Conservation (phyloP, 352 stramenopile genomes). For the Globisporangium heterothallicum region DNA sequence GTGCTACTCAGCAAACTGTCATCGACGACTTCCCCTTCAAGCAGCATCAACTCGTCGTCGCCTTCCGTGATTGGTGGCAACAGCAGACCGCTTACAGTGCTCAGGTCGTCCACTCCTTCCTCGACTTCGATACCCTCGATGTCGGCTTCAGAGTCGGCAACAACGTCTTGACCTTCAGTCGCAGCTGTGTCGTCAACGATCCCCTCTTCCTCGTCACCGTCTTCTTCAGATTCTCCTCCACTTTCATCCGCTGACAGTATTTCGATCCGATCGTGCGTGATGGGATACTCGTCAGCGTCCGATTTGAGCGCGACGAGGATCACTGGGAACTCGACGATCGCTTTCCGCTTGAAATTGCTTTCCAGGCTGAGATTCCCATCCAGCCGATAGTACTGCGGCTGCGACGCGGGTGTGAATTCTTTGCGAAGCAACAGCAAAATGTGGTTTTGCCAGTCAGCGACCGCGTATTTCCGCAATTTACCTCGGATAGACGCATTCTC, state of each 20-base stretch:
- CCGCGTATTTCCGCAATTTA: constrained; percentile 69
- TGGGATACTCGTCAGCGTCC: constrained; percentile 46
- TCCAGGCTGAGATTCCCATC: constrained; percentile 55
- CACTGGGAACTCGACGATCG: constrained; percentile 75
- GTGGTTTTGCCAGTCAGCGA: constrained; percentile 44
- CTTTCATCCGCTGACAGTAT: constrained; percentile 23
- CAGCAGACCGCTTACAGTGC: constrained; percentile 6
- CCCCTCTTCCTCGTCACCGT: background rate
- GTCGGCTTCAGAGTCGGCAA: constrained; percentile 7
- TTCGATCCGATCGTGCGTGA: constrained; percentile 70
- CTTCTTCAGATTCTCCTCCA: background rate
- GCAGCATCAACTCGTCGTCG: constrained; percentile 7
- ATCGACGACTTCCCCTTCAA: constrained; percentile 3
- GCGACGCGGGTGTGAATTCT: constrained; percentile 64
- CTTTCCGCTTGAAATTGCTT: constrained; percentile 74
- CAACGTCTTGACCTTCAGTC: background rate
- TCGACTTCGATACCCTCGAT: constrained; percentile 1
- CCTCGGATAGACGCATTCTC: constrained; percentile 61
- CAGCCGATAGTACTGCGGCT: constrained; percentile 70
- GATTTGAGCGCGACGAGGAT: constrained; percentile 45
- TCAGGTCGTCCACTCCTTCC: background rate
- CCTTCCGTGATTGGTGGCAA: constrained; percentile 15
- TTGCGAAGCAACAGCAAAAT: constrained; percentile 65
- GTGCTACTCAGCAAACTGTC: constrained; percentile 3
- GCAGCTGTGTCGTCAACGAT: constrained; percentile 2